Base-by-base conservation (phyloP, 2,329 filamentous ascomycete genomes). In the Pseudogymnoascus sp. region DNA sequence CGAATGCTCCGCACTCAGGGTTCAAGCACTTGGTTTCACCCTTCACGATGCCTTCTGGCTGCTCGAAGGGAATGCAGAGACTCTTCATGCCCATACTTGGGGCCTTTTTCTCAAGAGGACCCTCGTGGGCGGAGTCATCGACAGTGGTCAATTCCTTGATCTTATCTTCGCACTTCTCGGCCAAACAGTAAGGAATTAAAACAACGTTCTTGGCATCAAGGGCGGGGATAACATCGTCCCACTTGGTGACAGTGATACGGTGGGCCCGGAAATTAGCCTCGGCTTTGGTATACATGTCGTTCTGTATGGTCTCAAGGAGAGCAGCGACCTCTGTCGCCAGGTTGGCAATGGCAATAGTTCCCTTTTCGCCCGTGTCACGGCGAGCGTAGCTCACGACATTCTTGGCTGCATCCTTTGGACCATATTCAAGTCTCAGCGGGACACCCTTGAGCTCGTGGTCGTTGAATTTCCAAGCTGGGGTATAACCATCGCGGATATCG, bases 381-480 rank as follows among this genome's bases (percentile, higher is more conserved):
- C 95, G 90, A 21, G 93, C 90, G 67, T 85, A 90, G 67, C 88
- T 91, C 69, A 97, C 88, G 44, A 93, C 89, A 64, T 89, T 85
- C 74, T 93, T 91, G 67, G 90, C 91, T 11, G 89, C 88, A 74
- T 97, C 95, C 78, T 96, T 96, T 71, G 95, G 93, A 5, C 96
- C 96, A 73, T 96, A 96, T 76, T 99, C 95, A 64, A 99, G 83
- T 65, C 95, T 89, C 38, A 99, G 84, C 56, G 96, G 95, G 44
- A 97, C 89, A 74, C 96, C 95, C 78, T 93, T 96, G 70, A 97
- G 83, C 76, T 99, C 96, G 91, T 92, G 97, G 78, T 99, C 93
- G 78, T 96, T 96, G 82, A 99, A 99, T 78, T 99, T 99, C 87
- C 90, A 97, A 68, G 91, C 92, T 40, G 95, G 93, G 65, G 92